These are phyloP conservation scores for Sarocladium brachiariae DNA, from an alignment of 2,329 filamentous ascomycete species.

Conservation along the genomic window DNA sequence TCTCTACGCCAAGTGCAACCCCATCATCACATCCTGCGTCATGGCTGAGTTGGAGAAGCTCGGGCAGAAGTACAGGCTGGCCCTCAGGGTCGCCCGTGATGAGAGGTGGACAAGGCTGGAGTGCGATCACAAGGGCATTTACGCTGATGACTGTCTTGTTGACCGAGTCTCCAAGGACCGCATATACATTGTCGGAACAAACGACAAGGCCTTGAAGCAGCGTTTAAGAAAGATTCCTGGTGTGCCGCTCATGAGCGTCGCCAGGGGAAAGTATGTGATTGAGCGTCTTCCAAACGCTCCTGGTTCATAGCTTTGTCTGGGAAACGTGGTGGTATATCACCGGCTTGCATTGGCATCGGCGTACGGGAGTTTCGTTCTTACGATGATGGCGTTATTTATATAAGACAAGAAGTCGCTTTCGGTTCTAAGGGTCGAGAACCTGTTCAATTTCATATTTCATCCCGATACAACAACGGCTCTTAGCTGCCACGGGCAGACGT, in stretches of 20 bases:
- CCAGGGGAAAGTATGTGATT: conserved; percentile 87
- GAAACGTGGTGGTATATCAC: too few species aligned
- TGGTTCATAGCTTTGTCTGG: conserved; percentile 33
- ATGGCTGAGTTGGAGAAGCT: conserved; percentile 86
- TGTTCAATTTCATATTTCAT: too few species aligned
- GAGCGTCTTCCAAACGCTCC: conserved; percentile 84
- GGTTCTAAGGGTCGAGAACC: too few species aligned
- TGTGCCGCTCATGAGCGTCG: conserved; percentile 73
- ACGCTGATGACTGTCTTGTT: conserved; percentile 78
- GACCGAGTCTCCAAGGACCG: conserved; percentile 67
- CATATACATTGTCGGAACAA: conserved; percentile 73
- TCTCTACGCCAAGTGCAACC: conserved; percentile 83
- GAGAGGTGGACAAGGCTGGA: conserved; percentile 79
- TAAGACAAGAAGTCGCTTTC: neutral
- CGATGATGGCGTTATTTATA: neutral
- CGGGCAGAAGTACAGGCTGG: conserved; percentile 81
- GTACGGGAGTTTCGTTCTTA: neutral
- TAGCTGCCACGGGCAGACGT: too few species aligned
- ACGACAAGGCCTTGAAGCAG: conserved; percentile 74
- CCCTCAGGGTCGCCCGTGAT: conserved; percentile 78
- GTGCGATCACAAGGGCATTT: conserved; percentile 83
- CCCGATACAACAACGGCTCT: too few species aligned
- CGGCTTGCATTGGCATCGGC: neutral
- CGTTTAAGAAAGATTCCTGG: conserved; percentile 65
- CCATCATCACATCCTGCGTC: conserved; percentile 72